These are phyloP conservation scores for Leishmania amazonensis DNA, from an alignment of 208 protist species.

Conservation along the genomic window DNA sequence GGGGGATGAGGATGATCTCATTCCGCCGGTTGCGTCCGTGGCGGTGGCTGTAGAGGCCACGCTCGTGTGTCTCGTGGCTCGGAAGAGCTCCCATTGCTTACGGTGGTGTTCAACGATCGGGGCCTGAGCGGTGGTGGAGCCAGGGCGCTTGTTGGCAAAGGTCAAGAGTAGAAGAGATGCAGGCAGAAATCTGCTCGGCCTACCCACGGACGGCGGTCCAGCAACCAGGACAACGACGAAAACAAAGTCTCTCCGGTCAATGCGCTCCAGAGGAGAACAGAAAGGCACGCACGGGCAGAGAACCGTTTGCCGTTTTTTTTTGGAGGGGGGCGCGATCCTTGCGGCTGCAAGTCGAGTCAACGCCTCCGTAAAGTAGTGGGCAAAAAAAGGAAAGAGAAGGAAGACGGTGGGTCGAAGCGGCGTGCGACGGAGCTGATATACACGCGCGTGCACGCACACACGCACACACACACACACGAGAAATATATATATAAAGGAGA, in stretches of 20 bases:
- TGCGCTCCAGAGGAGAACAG: not conserved
- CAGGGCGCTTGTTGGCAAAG: not conserved
- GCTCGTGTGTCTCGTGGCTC: conserved; percentile 76
- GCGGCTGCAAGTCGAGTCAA: not conserved
- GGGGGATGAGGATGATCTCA: conserved; percentile 74
- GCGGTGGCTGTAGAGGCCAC: conserved; percentile 76
- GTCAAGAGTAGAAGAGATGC: not conserved
- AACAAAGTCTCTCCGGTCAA: not conserved
- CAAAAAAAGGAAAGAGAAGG: not conserved
- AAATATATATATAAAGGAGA: not conserved
- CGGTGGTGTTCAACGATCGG: not conserved
- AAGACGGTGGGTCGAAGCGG: not conserved
- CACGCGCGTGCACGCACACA: not conserved
- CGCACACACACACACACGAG: not conserved
- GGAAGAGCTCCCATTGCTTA: conserved; percentile 65
- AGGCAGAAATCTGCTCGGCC: not conserved
- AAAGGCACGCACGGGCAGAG: not conserved
- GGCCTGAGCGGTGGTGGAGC: not conserved
- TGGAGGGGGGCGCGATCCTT: not conserved
- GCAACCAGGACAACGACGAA: not conserved
- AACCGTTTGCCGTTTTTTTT: not conserved
- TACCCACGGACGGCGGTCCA: not conserved
- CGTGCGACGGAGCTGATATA: not conserved
- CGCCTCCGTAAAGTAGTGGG: not conserved
- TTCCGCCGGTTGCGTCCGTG: conserved; percentile 72